Evolutionary conservation across 1,284 basidiomycete genomes (phyloP).

Genomic region (Tilletia indica): DNA sequence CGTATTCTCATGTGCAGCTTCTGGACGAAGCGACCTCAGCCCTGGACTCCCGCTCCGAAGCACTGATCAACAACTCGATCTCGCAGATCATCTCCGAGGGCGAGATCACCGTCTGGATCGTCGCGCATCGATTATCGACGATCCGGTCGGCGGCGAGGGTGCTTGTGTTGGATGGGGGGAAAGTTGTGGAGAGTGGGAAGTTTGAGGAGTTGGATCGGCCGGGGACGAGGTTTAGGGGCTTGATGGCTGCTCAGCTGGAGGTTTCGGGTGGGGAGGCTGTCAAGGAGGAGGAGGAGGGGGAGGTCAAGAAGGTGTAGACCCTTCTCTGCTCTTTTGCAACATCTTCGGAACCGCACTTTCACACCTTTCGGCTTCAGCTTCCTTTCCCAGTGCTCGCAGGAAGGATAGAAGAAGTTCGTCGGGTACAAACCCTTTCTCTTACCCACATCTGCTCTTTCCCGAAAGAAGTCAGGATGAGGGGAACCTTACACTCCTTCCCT

Average conservation of each 20-base stretch:
- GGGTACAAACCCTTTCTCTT: too few species aligned
- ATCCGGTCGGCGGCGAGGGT: conserved; percentile 60
- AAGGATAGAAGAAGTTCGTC: too few species aligned
- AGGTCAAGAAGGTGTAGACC: too few species aligned
- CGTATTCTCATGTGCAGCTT: conserved; percentile 22
- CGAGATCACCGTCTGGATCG: conserved; percentile 60
- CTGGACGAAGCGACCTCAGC: conserved; percentile 56
- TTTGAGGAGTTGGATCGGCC: conserved; percentile 58
- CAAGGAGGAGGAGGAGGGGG: conserved; percentile 1
- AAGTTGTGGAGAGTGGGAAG: conserved; percentile 59
- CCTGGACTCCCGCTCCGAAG: conserved; percentile 58
- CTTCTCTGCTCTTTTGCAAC: too few species aligned
- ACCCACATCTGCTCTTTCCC: too few species aligned
- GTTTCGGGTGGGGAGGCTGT: conserved; percentile 19
- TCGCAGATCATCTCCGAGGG: conserved; percentile 58
- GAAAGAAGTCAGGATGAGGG: too few species aligned
- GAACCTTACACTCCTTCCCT: conserved; percentile 20
- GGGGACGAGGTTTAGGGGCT: conserved; percentile 40
- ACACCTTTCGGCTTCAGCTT: too few species aligned
- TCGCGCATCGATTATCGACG: conserved; percentile 60
- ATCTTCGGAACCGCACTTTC: too few species aligned
- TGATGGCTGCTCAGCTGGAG: conserved; percentile 52
- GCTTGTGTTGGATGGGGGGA: conserved; percentile 59
- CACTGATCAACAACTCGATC: conserved; percentile 59
- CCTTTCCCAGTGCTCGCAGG: too few species aligned